Evolutionary conservation across 192 early-diverging fungal species (phyloP).

Genomic region (Entomortierella beljakovae): DNA sequence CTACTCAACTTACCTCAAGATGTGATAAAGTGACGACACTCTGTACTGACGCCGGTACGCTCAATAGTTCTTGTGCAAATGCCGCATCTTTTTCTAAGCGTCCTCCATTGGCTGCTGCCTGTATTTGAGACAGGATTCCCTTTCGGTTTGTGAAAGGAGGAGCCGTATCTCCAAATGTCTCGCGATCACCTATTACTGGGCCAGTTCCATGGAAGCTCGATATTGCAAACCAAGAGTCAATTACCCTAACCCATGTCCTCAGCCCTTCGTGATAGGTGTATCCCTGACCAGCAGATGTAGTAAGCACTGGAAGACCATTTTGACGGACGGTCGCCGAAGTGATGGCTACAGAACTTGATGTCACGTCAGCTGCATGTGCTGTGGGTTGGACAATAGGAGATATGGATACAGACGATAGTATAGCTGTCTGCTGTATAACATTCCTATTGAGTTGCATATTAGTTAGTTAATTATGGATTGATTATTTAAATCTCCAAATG

Average conservation of each 20-base stretch:
- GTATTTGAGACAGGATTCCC: constrained; percentile 44
- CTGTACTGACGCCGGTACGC: constrained; percentile 44
- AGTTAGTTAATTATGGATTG: background rate
- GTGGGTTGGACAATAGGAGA: constrained; percentile 71
- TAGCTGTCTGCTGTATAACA: constrained; percentile 60
- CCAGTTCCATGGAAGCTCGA: constrained; percentile 59
- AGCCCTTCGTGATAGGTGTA: constrained; percentile 75
- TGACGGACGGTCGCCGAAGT: constrained; percentile 64
- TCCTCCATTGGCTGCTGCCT: constrained; percentile 15
- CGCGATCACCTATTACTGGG: constrained; percentile 15
- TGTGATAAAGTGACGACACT: constrained; percentile 58
- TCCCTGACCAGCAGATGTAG: constrained; percentile 68
- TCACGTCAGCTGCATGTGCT: constrained; percentile 32
- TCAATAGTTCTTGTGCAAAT: constrained; percentile 47
- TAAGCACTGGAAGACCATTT: constrained; percentile 74
- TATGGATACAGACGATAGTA: constrained; percentile 68
- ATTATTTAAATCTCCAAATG: no score
- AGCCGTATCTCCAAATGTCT: constrained; percentile 33
- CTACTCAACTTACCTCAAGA: constrained; percentile 53
- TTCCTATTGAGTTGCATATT: constrained; percentile 61
- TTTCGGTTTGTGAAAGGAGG: constrained; percentile 20
- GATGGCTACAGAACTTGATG: constrained; percentile 60
- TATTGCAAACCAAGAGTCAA: constrained; percentile 67
- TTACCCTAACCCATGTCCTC: constrained; percentile 75
- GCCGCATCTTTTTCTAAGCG: constrained; percentile 37